A percentile compares a stretch with the other conserved stretches of the same genome.
Evolutionary conservation across 352 stramenopile genomes (phyloP).

Genomic region (Peronospora tabacina): DNA sequence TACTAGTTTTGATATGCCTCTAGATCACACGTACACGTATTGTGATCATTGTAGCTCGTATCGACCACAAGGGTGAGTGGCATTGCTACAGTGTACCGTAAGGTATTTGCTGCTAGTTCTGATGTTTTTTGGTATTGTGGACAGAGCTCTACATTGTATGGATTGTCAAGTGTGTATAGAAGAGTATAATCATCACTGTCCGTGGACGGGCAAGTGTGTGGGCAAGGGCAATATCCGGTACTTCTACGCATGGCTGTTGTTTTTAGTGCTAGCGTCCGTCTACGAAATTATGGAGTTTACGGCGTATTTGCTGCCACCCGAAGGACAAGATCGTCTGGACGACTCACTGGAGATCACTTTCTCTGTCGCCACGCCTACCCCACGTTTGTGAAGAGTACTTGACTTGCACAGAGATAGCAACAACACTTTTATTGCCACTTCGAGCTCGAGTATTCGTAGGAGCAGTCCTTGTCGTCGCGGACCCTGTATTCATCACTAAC

Average conservation of each 20-base stretch:
- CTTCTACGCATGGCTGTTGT: constrained; percentile 83
- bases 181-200: constrained; percentile 89
- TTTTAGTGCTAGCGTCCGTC: constrained; percentile 80
- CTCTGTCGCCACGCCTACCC: constrained; percentile 5
- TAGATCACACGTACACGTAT: constrained; percentile 59
- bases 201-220: constrained; percentile 90
- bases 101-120: no score
- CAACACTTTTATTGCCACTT: neutral
- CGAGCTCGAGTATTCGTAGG: constrained; percentile 7
- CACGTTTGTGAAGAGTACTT: constrained; percentile 17
- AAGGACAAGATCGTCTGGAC: constrained; percentile 31
- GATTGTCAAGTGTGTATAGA: constrained; percentile 85
- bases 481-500: neutral
- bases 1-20: constrained; percentile 27
- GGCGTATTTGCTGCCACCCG: constrained; percentile 68
- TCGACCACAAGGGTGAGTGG: constrained; percentile 52
- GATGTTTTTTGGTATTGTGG: neutral
- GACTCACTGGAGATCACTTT: constrained; percentile 31
- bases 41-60: constrained; percentile 78
- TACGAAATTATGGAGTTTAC: constrained; percentile 86
- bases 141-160: constrained; percentile 75
- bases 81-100: neutral
- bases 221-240: constrained; percentile 68
- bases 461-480: neutral
- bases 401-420: constrained; percentile 8